Base-by-base conservation (phyloP, 1,284 basidiomycete genomes). In the Boletus semigastroideus region DNA sequence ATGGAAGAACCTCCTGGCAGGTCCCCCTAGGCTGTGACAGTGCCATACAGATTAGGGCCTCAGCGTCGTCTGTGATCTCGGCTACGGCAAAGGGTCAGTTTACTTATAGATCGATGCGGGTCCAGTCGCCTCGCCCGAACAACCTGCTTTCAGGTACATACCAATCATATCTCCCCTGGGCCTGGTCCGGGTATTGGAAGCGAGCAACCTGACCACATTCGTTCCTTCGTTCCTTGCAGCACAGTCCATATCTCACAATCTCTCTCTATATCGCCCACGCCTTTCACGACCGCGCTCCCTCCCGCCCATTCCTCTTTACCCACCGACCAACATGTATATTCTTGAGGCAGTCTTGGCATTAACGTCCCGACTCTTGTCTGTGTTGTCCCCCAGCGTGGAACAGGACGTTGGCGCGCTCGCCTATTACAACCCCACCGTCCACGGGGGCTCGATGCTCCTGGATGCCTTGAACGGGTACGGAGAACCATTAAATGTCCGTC, bases 401-500 rank as follows among this genome's bases (percentile, higher is more conserved):
- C 48, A 51, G 22, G 20, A 14, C 4, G 3, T 14, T 3, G 49
- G 33, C 12, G 42, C 44, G 4, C 69, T 69, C 16, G 69, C 67
- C 4, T 85, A 72, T 61, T 75, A 76, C 49, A 59, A 78, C 52
- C 83, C 83, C 7, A 55, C 56, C 5, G 27, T 27, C 0, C 65
- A 65, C 9, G 83, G 83, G 5, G 83, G 83, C 1, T 82, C 81
- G 4, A 74, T 79, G 75, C 73, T 85, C 28, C 68, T 74, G 53
- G 61, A 78, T 45, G 68, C 79, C 16, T 71, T 72, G n/a, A 57
- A 70, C 46, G 78, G 77, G 6, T 59, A 69, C 4, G 84, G 83
- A 5, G 84, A 85, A 60, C 84, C 84, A 16, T 60, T 86, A 53
- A 85, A 86, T 59, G 82, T 84, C 51, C 33, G 72, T 59, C 33